Conservation (phyloP, 1,284 basidiomycete genomes). For the Caloboletus firmus region DNA sequence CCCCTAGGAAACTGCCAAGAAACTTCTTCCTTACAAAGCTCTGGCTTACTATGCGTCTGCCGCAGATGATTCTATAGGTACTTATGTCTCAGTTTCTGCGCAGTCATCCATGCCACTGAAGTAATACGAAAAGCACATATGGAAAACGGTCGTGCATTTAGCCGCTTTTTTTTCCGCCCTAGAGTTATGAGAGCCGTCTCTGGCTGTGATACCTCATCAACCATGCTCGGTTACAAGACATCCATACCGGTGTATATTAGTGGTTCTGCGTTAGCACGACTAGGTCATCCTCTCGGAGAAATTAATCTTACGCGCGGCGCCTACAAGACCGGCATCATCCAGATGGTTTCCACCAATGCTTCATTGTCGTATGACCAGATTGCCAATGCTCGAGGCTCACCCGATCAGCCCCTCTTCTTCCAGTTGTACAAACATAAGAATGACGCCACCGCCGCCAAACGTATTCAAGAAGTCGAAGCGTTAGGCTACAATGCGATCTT, state of each 20-base stretch:
- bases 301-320: slow-evolving; percentile 80
- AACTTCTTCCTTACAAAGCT: slow-evolving; percentile 70
- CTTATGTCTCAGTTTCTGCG: slow-evolving; percentile 32
- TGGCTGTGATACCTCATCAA: slow-evolving; percentile 71
- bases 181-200: slow-evolving; percentile 75
- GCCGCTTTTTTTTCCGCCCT: slow-evolving; percentile 80
- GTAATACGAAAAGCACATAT: slow-evolving; percentile 43
- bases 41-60: slow-evolving; percentile 82
- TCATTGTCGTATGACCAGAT: slow-evolving; percentile 77
- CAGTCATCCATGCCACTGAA: slow-evolving; percentile 2
- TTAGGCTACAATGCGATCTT: slow-evolving; percentile 85
- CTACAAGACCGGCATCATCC: slow-evolving; percentile 72
- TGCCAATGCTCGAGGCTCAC: slow-evolving; percentile 52
- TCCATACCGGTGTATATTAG: slow-evolving; percentile 83
- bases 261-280: slow-evolving; percentile 85
- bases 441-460: slow-evolving; percentile 65
- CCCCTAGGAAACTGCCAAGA: slow-evolving; percentile 56
- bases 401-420: slow-evolving; percentile 77
- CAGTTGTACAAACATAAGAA: slow-evolving; percentile 85
- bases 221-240: slow-evolving; percentile 73
- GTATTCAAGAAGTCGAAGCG: slow-evolving; percentile 69
- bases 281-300: slow-evolving; percentile 87
- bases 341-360: slow-evolving; percentile 89
- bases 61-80: slow-evolving; percentile 80
- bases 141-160: slow-evolving; percentile 75